Evolutionary conservation across 2,329 filamentous ascomycete species (phyloP).

Genomic region (Alternaria sp.): DNA sequence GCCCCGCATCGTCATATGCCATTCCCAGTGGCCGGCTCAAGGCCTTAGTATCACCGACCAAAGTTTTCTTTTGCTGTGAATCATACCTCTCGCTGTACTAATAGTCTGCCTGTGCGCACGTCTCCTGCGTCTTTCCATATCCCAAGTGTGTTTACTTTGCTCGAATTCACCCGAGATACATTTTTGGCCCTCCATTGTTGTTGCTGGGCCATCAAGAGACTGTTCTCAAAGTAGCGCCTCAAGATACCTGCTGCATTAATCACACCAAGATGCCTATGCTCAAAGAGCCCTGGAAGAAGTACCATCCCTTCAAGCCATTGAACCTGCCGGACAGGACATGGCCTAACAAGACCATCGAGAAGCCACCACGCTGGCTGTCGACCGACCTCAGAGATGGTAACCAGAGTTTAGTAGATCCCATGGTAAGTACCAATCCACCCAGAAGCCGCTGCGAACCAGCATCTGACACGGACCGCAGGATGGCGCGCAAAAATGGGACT

Average conservation of each 20-base stretch:
- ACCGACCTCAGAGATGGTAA: constrained; percentile 92
- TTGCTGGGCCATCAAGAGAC: background rate
- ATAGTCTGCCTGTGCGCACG: constrained; percentile 1
- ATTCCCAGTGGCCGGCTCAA: constrained; percentile 4
- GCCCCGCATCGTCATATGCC: constrained; percentile 26
- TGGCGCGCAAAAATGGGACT: constrained; percentile 91
- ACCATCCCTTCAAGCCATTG: constrained; percentile 71
- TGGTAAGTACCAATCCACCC: constrained; percentile 64
- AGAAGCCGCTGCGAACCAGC: background rate
- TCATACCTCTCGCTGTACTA: constrained; percentile 15
- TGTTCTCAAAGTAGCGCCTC: background rate
- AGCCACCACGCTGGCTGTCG: constrained; percentile 88
- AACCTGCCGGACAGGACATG: constrained; percentile 77
- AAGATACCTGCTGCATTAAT: background rate
- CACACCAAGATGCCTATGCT: constrained; percentile 59
- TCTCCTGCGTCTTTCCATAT: background rate
- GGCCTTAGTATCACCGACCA: constrained; percentile 17
- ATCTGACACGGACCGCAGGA: constrained; percentile 61
- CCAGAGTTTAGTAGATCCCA: constrained; percentile 90
- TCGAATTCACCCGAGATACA: background rate
- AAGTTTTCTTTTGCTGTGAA: constrained; percentile 22
- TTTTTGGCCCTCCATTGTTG: background rate
- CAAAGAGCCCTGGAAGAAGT: constrained; percentile 78
- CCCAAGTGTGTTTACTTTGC: background rate
- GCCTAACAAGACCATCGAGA: constrained; percentile 81